Evolutionary conservation across 345 rosid species (phyloP).

Genomic region (Clarkia xantiana): DNA sequence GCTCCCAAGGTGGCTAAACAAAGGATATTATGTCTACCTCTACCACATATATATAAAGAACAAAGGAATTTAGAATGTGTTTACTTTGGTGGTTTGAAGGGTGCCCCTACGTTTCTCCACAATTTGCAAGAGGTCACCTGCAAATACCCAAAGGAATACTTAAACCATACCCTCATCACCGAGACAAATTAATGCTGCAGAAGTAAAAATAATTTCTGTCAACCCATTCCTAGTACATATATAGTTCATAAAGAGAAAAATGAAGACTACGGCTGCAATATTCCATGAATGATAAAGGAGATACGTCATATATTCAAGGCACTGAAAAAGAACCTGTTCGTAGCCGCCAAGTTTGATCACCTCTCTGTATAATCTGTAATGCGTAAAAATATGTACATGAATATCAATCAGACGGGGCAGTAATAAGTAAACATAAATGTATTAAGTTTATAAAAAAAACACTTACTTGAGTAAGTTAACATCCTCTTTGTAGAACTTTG

Average conservation of each 20-base stretch:
- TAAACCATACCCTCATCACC: not conserved
- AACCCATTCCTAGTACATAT: not conserved
- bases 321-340: slow-evolving; percentile 32
- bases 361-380: slow-evolving; percentile 43
- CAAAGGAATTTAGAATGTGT: slow-evolving; percentile 3
- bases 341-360: slow-evolving; percentile 60
- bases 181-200: not conserved
- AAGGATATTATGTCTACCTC: too few species aligned
- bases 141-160: slow-evolving; percentile 9
- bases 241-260: too few species aligned
- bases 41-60: too few species aligned
- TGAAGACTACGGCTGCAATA: too few species aligned
- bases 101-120: slow-evolving; percentile 77
- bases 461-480: slow-evolving; percentile 46
- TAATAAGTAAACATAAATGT: not conserved
- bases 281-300: not conserved
- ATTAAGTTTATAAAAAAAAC: not conserved
- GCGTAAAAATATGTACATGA: not conserved
- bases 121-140: slow-evolving; percentile 57
- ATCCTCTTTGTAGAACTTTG: slow-evolving; percentile 56
- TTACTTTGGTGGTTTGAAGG: slow-evolving; percentile 74
- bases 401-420: slow-evolving; percentile 1
- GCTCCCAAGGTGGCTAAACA: too few species aligned
- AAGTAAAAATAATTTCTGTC: not conserved
- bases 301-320: slow-evolving; percentile 1